Evolutionary conservation across 768 basidiomycete genomes (phyloP).

Genomic region (Suillus subluteus): DNA sequence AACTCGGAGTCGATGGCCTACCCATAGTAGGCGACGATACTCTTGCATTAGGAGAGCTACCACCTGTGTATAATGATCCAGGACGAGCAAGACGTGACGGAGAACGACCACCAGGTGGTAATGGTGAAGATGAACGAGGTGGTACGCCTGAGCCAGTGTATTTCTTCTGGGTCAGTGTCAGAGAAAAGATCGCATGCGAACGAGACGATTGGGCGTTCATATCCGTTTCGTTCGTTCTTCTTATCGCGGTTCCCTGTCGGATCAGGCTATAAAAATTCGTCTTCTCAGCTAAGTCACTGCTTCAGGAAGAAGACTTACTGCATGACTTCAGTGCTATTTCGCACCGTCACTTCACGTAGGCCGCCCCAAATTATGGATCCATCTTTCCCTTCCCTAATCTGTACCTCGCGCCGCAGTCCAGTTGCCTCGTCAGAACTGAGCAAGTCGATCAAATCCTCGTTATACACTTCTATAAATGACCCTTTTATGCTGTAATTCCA

Average conservation of each 20-base stretch:
- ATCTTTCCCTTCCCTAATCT: slow-evolving; percentile 96
- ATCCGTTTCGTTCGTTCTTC: slow-evolving; percentile 95
- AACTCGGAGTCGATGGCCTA: slow-evolving; percentile 80
- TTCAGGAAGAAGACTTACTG: slow-evolving; percentile 52
- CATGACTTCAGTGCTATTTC: slow-evolving; percentile 89
- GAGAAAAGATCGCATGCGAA: slow-evolving; percentile 98
- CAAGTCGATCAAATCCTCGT: slow-evolving; percentile 97
- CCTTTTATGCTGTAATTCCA: slow-evolving; percentile 86
- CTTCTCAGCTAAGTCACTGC: slow-evolving; percentile 14
- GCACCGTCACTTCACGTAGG: slow-evolving; percentile 89
- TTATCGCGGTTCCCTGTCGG: slow-evolving; percentile 85
- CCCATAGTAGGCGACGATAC: slow-evolving; percentile 82
- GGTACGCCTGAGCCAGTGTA: slow-evolving; percentile 71
- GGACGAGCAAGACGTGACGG: slow-evolving; percentile 80
- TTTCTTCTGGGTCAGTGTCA: slow-evolving; percentile 92
- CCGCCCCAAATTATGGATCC: slow-evolving; percentile 98
- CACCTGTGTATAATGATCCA: slow-evolving; percentile 68
- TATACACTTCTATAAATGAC: slow-evolving; percentile 97
- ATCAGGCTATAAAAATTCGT: slow-evolving; percentile 64
- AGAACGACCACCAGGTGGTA: slow-evolving; percentile 74
- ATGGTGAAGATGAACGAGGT: slow-evolving; percentile 76
- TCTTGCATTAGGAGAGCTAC: slow-evolving; percentile 38
- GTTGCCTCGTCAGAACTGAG: slow-evolving; percentile 72
- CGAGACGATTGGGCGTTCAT: slow-evolving; percentile 99
- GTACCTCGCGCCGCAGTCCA: slow-evolving; percentile 80